Conservation (phyloP, 768 basidiomycete species). For the Auricularia sp. region DNA sequence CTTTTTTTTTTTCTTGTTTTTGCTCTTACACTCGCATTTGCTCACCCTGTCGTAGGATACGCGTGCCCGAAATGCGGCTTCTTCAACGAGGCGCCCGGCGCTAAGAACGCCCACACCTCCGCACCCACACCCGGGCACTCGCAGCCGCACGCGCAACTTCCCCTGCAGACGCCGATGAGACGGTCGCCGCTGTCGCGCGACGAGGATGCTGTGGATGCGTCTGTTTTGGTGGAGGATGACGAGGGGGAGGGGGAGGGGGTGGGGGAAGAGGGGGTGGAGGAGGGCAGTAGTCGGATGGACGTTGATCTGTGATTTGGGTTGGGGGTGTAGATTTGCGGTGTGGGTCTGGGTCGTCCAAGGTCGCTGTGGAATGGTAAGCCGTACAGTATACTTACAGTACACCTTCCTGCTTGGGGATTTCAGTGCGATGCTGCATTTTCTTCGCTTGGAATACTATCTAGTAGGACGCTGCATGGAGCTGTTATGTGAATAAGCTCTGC, state of each 20-base stretch:
- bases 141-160: background rate
- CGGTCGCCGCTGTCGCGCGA: background rate
- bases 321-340: too few relatives aligned
- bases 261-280: background rate
- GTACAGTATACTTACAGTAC: too few relatives aligned
- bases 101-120: background rate
- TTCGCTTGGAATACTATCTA: too few relatives aligned
- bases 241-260: background rate
- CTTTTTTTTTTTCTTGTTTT: too few relatives aligned
- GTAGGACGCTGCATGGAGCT: too few relatives aligned
- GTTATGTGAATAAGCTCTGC: too few relatives aligned
- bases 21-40: too few relatives aligned
- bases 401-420: too few relatives aligned
- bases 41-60: constrained; percentile 46
- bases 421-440: too few relatives aligned
- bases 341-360: too few relatives aligned
- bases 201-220: background rate
- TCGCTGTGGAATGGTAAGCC: too few relatives aligned
- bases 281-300: background rate
- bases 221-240: too few relatives aligned
- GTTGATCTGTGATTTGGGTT: background rate
- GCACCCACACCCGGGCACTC: background rate
- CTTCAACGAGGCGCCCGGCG: constrained; percentile 42
- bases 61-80: constrained; percentile 76
- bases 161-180: background rate